Percentiles rank a stretch among this genome's conserved stretches.
phyloP scores from a whole-genome alignment of 2,329 filamentous ascomycete genomes.

The Aspergillus felis region DNA sequence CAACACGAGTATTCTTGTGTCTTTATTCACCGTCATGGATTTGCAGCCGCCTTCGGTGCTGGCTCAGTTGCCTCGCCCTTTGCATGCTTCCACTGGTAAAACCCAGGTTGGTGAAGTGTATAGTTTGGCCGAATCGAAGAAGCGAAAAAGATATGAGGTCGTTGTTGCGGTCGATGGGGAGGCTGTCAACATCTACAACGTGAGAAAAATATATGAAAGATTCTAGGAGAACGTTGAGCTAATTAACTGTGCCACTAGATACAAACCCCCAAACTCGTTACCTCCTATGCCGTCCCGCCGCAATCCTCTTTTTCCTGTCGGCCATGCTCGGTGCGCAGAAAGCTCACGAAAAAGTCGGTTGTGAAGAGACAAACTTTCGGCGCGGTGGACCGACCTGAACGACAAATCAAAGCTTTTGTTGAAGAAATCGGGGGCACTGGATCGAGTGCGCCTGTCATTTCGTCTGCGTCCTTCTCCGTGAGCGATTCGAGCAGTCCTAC shows the following conservation, averaged over 20 bases:
- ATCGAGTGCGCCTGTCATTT: slow-evolving; percentile 33
- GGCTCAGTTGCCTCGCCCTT: slow-evolving; percentile 44
- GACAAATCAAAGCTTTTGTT: slow-evolving; percentile 52
- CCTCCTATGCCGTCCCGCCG: slow-evolving; percentile 60
- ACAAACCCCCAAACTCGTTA: slow-evolving; percentile 57
- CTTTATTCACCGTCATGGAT: slow-evolving; percentile 33
- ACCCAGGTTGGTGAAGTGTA: slow-evolving; percentile 47
- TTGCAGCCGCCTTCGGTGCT: slow-evolving; percentile 42
- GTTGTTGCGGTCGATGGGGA: slow-evolving; percentile 59
- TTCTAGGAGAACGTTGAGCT: not conserved
- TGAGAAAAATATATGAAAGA: slow-evolving; percentile 27
- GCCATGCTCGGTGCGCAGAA: slow-evolving; percentile 56
- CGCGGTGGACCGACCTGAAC: slow-evolving; percentile 46
- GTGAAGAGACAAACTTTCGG: slow-evolving; percentile 56
- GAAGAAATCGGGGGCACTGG: slow-evolving; percentile 42
- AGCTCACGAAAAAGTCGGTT: slow-evolving; percentile 39
- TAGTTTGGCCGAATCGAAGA: slow-evolving; percentile 53
- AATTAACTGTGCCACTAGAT: slow-evolving; percentile 41
- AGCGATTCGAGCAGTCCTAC: slow-evolving; percentile 36
- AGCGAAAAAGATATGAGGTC: slow-evolving; percentile 60
- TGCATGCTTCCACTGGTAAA: slow-evolving; percentile 38
- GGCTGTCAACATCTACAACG: slow-evolving; percentile 60
- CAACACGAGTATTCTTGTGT: slow-evolving; percentile 1
- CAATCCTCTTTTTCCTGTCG: slow-evolving; percentile 55
- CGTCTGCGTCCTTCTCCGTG: slow-evolving; percentile 36